Base-by-base conservation (phyloP, 2,329 filamentous ascomycete species). In the Neofusicoccum sp. region DNA sequence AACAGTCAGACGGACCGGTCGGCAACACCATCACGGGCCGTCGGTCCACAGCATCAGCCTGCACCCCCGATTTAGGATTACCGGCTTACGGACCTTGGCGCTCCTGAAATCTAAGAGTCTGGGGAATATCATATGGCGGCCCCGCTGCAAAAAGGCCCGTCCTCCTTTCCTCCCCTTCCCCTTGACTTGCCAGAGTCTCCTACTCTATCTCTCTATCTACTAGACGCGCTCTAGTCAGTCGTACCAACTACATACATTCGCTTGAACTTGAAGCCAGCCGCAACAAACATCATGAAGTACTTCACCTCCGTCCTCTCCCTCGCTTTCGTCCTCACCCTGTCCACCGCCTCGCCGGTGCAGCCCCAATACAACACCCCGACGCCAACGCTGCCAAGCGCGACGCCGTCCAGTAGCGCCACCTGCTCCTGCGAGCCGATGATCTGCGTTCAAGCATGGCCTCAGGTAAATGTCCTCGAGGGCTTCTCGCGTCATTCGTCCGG, bases 351-450 rank as follows among this genome's bases (percentile, higher is more conserved):
- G 12, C 49, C 61, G 3, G 34, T 56, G 37, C 43, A 48, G 41
- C 49, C 41, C 31, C 49, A 41, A 11, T 37, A 47, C 29, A 16
- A 39, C 29, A 39, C 41, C 14, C 36, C 22, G 29, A 56, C 41
- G 22, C 43, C 61, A 12, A 31, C 50, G 33, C 43, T 41, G 50
- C 28, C 56, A 49, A 39, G 33, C 36, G 39, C 56, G 4, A 31
- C 56, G 8, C 22, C 56, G 5, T 48, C 61, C 39, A 48, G 34
- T 34, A 45, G 50, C 43, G 52, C 43, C 34, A 63, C 61, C n/a
- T 63, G 62, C 54, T 29, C 56, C 7, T 63, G 62, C 34, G 62
- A 63, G 37, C 43, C 45, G 29, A 50, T 45, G 43, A 59, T 63
- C 37, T 63, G 62, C 47, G 37, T 59, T 8, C 52, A 58, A 29